These are phyloP conservation scores for Pleurotus tuoliensis DNA, from an alignment of 768 basidiomycete species.

Conservation along the genomic window DNA sequence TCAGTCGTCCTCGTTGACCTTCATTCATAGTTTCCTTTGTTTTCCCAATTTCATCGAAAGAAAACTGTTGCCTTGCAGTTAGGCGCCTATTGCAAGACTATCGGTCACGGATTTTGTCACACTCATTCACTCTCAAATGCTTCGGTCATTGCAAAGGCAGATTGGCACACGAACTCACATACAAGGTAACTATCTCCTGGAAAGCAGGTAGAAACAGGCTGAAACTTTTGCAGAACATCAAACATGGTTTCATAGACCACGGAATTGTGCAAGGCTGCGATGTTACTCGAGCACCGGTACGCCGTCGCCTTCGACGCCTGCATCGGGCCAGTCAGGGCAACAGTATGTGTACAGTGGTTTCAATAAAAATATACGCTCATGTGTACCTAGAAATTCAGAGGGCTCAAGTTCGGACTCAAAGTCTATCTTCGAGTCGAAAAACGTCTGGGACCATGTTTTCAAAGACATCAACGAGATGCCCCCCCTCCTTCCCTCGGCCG, in stretches of 20 bases:
- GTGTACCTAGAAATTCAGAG: not conserved
- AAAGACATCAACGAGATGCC: conserved; percentile 34
- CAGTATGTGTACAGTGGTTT: not conserved
- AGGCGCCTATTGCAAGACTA: not conserved
- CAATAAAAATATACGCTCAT: not conserved
- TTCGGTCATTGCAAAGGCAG: not conserved
- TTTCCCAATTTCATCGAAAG: no score
- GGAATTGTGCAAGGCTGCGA: conserved; percentile 7
- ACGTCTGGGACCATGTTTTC: conserved; percentile 54
- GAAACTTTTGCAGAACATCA: conserved; percentile 7
- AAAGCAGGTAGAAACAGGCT: not conserved
- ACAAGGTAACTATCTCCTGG: not conserved
- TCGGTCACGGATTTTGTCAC: not conserved
- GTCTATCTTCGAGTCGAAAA: conserved; percentile 26
- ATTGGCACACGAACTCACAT: not conserved
- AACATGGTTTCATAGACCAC: not conserved
- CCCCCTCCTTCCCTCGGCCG: conserved; percentile 15
- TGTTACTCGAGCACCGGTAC: not conserved
- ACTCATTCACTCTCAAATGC: not conserved
- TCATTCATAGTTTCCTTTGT: no score
- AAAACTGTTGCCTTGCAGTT: no score
- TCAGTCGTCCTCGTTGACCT: no score
- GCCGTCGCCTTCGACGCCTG: not conserved
- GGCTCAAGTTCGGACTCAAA: conserved; percentile 15
- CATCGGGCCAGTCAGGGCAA: not conserved